Evolutionary conservation across 2,329 filamentous ascomycete species (phyloP).

Genomic region (Aspergillus sp.): DNA sequence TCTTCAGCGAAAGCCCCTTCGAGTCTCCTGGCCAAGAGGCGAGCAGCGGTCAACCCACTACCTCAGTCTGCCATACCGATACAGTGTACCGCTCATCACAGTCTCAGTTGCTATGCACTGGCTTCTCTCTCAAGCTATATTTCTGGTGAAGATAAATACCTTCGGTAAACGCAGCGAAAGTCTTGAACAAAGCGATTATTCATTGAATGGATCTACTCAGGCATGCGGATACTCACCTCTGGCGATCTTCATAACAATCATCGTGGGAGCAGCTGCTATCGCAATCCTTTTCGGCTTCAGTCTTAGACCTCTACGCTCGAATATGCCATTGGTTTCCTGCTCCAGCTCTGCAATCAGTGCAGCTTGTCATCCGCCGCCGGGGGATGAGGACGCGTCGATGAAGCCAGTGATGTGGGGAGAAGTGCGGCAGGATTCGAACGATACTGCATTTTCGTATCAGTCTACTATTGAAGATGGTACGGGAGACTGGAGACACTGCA

Average conservation of each 20-base stretch:
- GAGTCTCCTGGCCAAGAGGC: slow-evolving; percentile 44
- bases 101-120: slow-evolving; percentile 43
- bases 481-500: no score
- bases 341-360: no score
- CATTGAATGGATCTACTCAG: no score
- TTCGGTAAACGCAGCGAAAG: background rate
- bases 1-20: slow-evolving; percentile 37
- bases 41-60: slow-evolving; percentile 47
- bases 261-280: background rate
- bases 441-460: no score
- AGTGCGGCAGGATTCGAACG: no score
- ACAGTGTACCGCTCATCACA: slow-evolving; percentile 32
- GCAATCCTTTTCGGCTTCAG: background rate
- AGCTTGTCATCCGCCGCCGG: no score
- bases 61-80: slow-evolving; percentile 42
- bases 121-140: slow-evolving; percentile 49
- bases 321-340: background rate
- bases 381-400: no score
- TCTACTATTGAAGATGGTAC: no score
- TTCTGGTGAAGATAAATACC: slow-evolving; percentile 28
- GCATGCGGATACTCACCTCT: background rate
- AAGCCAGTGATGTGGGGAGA: no score
- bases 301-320: background rate
- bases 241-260: background rate
- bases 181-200: background rate